Evolutionary conservation across 331 rosid species (phyloP), one percentile per base, ranked within the genome.

Genomic region (Malus hybrid): DNA sequence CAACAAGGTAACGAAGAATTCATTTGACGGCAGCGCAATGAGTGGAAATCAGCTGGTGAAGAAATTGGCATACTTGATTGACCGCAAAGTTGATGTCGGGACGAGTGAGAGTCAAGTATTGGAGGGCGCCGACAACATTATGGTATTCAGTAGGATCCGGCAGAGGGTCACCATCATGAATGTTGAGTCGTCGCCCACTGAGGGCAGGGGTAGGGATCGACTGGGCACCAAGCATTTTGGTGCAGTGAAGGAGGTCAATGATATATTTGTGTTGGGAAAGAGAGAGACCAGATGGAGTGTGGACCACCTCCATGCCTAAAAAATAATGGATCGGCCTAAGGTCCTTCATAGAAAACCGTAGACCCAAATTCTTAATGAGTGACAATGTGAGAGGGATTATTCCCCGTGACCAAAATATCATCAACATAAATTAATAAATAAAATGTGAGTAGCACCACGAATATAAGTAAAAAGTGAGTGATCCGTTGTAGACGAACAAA

Each of bases 401-500:
- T 56, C 5, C 6, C 5, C 0, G 2, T 56, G 20, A n/a, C 20
- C 10, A 56, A n/a, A n/a, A n/a, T 56, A 19, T 56, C 61, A 56
- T 56, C 28, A n/a, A 56, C 24, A n/a, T 56, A 19, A 18, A 56
- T 56, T n/a, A 56, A 56, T 3, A 56, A 4, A n/a, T 56, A 56
- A 56, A 19, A 56, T 10, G n/a, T 1, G 6, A 56, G 20, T 56
- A 9, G 12, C 1, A 0, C 61, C 61, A 56, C 2, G 4, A 3
- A 56, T 9, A 3, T 56, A 56, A 2, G 20, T 56, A 22, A 56
- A 56, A 8, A 56, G 3, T 0, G 13, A 56, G 20, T 7, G 20
- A 10, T 56, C 5, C 0, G 1, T 4, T 10, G 0, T 56, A 10
- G 28, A 56, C 0, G 61, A 0, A n/a, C 5, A 1, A 10, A 56